Evolutionary conservation across 163 green algal species (phyloP).

Genomic region (Chloromonas sp.): DNA sequence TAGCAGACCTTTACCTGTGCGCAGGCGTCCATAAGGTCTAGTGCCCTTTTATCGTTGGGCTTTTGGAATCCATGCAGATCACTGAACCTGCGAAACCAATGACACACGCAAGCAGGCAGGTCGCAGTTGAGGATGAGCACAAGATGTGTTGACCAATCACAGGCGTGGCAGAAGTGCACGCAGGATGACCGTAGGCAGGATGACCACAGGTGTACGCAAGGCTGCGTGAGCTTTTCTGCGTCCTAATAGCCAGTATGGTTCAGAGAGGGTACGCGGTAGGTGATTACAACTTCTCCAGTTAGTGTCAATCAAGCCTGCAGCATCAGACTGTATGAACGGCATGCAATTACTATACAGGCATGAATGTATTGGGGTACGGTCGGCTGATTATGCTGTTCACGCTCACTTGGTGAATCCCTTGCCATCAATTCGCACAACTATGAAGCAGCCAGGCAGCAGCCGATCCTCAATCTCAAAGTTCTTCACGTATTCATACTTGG

Average conservation of each 20-base stretch:
- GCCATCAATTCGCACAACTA: constrained; percentile 89
- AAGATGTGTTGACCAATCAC: neutral
- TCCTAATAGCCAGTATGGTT: too few relatives aligned
- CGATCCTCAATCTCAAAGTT: constrained; percentile 71
- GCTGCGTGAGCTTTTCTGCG: too few relatives aligned
- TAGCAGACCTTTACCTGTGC: constrained; percentile 36
- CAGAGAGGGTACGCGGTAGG: too few relatives aligned
- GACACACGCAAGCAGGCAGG: neutral
- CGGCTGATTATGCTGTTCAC: neutral
- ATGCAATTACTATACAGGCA: too few relatives aligned
- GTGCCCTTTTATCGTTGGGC: constrained; percentile 77
- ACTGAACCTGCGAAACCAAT: constrained; percentile 63
- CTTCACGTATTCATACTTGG: constrained; percentile 74
- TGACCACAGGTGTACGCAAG: too few relatives aligned
- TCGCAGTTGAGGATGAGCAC: too few relatives aligned
- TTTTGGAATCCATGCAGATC: constrained; percentile 83
- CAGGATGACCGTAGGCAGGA: neutral
- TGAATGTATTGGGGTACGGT: too few relatives aligned
- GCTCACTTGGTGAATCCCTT: constrained; percentile 89
- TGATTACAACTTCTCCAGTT: too few relatives aligned
- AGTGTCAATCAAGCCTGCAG: too few relatives aligned
- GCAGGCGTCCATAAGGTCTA: constrained; percentile 82
- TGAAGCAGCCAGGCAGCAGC: constrained; percentile 80
- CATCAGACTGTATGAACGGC: too few relatives aligned
- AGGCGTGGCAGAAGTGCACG: neutral